Conservation (phyloP, 768 basidiomycete species). For the Amylocystis lapponica region DNA sequence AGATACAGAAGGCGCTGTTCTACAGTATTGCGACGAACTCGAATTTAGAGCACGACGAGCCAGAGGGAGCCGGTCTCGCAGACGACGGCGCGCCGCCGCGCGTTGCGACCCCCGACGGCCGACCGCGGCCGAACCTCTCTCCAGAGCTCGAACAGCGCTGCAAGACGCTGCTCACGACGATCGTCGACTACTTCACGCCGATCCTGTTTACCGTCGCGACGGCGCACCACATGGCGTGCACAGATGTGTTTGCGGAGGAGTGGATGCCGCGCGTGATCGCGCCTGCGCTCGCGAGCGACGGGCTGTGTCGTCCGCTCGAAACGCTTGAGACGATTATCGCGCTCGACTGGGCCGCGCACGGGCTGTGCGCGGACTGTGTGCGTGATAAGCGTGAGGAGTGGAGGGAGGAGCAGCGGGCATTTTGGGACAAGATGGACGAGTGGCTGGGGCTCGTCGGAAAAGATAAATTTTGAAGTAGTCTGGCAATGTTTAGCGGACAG, state of each 20-base stretch:
- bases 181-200: conserved; percentile 68
- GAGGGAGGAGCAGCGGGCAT: conserved; percentile 48
- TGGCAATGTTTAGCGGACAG: too few species aligned
- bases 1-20: conserved; percentile 59
- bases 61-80: conserved; percentile 9
- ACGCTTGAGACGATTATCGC: conserved; percentile 52
- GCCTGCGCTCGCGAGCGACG: conserved; percentile 54
- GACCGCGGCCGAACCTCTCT: conserved; percentile 14
- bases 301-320: conserved; percentile 68
- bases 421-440: conserved; percentile 57
- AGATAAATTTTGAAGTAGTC: too few species aligned
- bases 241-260: conserved; percentile 60
- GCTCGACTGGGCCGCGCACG: conserved; percentile 52
- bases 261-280: conserved; percentile 72
- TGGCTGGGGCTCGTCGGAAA: conserved; percentile 39
- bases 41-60: conserved; percentile 44
- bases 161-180: conserved; percentile 22
- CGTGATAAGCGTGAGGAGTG: conserved; percentile 60
- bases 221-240: conserved; percentile 70
- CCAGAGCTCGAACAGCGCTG: conserved; percentile 23
- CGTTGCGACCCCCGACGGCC: conserved; percentile 1
- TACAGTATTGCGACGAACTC: conserved; percentile 59
- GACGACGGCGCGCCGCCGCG: background rate
- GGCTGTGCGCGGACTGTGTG: conserved; percentile 55
- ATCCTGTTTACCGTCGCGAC: conserved; percentile 65